phyloP scores from a whole-genome alignment of 331 rosid genomes.

The Cydonia oblonga region DNA sequence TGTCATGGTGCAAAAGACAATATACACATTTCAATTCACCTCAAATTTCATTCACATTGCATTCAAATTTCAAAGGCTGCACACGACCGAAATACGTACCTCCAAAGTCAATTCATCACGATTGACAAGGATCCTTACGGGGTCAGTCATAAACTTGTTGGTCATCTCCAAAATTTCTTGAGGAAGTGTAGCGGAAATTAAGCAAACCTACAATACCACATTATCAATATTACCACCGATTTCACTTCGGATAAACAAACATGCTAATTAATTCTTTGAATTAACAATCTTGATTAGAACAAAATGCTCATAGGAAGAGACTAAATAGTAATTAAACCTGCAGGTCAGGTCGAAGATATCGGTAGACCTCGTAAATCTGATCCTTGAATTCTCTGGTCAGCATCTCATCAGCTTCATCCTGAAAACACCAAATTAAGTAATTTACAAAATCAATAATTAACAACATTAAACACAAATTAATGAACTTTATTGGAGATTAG shows the following conservation, averaged over 20 bases:
- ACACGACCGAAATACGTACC: slow-evolving; percentile 30
- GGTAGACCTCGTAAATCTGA: slow-evolving; percentile 89
- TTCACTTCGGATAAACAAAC: neutral
- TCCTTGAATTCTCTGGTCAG: slow-evolving; percentile 97
- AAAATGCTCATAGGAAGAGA: neutral
- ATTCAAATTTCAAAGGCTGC: neutral
- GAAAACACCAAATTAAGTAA: slow-evolving; percentile 1
- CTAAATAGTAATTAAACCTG: slow-evolving; percentile 40
- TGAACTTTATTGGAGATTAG: neutral
- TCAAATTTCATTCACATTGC: neutral
- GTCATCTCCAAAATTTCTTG: slow-evolving; percentile 98
- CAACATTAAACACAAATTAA: neutral
- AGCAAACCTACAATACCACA: slow-evolving; percentile 44
- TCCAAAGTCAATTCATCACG: slow-evolving; percentile 98
- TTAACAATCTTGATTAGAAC: too few relatives aligned
- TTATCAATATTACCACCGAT: neutral
- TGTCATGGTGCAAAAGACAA: slow-evolving; percentile 17
- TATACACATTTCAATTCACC: neutral
- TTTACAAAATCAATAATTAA: neutral
- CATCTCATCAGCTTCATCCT: slow-evolving; percentile 99
- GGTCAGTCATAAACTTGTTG: slow-evolving; percentile 89
- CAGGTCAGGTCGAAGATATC: slow-evolving; percentile 96
- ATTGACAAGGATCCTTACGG: slow-evolving; percentile 90
- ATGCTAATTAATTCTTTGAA: too few relatives aligned
- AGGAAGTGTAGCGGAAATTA: slow-evolving; percentile 98